Evolutionary conservation across 352 stramenopile genomes (phyloP).

Genomic region (Phytopythium montanum): DNA sequence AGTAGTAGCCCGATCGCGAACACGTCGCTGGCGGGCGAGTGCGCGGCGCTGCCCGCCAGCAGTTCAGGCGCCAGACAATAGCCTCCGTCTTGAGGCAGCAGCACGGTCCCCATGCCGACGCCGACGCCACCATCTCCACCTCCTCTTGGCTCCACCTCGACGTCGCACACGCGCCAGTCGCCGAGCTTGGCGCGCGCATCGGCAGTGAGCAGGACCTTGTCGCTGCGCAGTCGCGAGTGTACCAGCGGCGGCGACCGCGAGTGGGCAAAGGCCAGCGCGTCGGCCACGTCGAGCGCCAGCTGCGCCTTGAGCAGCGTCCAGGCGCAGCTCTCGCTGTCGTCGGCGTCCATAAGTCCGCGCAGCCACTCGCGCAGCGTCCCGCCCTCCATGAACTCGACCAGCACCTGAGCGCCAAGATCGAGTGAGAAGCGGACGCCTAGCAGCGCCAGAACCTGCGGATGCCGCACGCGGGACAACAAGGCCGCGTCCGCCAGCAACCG

Average conservation of each 20-base stretch:
- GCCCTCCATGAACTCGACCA: conserved; percentile 66
- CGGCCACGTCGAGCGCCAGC: conserved; percentile 39
- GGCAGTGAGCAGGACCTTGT: conserved; percentile 36
- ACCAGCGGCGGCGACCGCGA: conserved; percentile 37
- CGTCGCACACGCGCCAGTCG: conserved; percentile 28
- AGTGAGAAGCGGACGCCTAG: conserved; percentile 44
- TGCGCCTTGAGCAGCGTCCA: conserved; percentile 26
- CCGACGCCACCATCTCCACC: conserved; percentile 17
- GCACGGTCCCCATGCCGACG: conserved; percentile 8
- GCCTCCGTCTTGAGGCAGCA: background rate
- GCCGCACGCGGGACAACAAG: conserved; percentile 34
- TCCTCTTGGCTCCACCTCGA: conserved; percentile 16
- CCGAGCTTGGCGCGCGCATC: conserved; percentile 34
- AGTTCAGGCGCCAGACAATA: conserved; percentile 32
- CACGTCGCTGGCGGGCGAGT: conserved; percentile 27
- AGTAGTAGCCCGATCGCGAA: conserved; percentile 35
- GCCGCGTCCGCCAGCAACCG: conserved; percentile 40
- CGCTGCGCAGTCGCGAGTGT: conserved; percentile 39
- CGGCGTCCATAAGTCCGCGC: conserved; percentile 8
- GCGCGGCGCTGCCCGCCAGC: conserved; percentile 18
- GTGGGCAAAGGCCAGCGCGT: conserved; percentile 48
- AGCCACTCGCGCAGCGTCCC: conserved; percentile 46
- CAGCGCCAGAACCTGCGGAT: conserved; percentile 43
- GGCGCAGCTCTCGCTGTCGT: conserved; percentile 13
- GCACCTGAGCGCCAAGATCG: conserved; percentile 37